Conservation (phyloP, 2,329 filamentous ascomycete species). For the Geoglossum cookeanum region DNA sequence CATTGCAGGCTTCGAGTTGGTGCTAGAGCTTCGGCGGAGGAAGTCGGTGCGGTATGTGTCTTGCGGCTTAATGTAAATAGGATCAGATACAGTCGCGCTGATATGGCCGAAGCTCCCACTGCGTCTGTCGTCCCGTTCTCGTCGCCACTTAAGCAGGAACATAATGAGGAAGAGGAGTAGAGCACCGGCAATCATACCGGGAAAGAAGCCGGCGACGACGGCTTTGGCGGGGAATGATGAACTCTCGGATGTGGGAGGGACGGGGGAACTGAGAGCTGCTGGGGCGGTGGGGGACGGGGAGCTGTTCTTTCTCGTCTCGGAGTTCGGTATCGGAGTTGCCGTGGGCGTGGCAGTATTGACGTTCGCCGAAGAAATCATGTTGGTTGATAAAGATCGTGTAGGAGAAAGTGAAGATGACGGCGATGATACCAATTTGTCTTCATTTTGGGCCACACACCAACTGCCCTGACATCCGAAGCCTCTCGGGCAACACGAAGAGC, state of each 20-base stretch:
- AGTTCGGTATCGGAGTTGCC: not conserved
- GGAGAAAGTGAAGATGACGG: not conserved
- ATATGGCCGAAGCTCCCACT: not conserved
- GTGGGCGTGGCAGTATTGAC: not conserved
- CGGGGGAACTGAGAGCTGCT: not conserved
- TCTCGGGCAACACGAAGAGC: slow-evolving; percentile 4
- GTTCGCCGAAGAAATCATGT: not conserved
- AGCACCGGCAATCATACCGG: slow-evolving; percentile 2
- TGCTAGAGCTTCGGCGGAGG: not conserved
- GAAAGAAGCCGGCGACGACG: slow-evolving; percentile 5
- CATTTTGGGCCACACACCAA: not conserved
- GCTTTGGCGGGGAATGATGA: slow-evolving; percentile 2
- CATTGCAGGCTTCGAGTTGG: not conserved
- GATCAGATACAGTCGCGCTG: not conserved
- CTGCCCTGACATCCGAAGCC: slow-evolving; percentile 2
- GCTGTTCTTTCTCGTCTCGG: not conserved
- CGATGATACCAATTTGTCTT: not conserved
- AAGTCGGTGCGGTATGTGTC: slow-evolving; percentile 2
- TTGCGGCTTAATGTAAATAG: not conserved
- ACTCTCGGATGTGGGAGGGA: not conserved
- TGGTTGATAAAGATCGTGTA: not conserved
- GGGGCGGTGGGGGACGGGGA: not conserved
- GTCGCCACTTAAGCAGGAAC: slow-evolving; percentile 70
- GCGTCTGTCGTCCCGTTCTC: slow-evolving; percentile 31
- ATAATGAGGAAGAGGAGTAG: slow-evolving; percentile 36